phyloP scores from a whole-genome alignment of 306 rosid species.

The Lathyrus aphaca region DNA sequence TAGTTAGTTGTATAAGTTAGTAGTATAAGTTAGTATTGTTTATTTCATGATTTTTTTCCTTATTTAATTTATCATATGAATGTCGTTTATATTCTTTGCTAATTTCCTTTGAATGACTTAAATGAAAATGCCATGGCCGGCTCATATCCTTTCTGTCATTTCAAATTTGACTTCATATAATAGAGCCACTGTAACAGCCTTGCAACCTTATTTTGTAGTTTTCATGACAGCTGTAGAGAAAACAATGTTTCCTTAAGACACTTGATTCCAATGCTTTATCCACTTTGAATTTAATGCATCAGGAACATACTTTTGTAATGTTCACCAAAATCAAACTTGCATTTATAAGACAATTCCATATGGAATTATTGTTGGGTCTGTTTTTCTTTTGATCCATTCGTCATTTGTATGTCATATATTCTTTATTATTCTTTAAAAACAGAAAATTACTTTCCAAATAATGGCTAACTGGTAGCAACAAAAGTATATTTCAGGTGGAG shows the following conservation, averaged over 20 bases:
- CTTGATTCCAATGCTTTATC: not conserved
- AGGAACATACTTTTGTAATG: not conserved
- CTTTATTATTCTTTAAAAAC: too few species aligned
- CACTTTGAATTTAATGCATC: too few species aligned
- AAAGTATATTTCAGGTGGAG: too few species aligned
- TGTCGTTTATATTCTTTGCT: not conserved
- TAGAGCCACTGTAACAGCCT: too few species aligned
- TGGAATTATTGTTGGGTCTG: constrained; percentile 1
- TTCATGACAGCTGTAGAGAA: not conserved
- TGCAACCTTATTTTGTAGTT: not conserved
- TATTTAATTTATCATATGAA: not conserved
- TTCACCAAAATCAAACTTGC: constrained; percentile 19
- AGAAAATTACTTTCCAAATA: too few species aligned
- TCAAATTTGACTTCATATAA: constrained; percentile 11
- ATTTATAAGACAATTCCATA: not conserved
- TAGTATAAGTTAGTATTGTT: too few species aligned
- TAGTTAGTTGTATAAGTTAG: too few species aligned
- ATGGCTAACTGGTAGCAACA: too few species aligned
- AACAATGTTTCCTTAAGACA: not conserved
- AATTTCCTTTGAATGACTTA: constrained; percentile 9
- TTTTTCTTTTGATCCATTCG: too few species aligned
- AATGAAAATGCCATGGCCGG: constrained; percentile 1
- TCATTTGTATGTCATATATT: too few species aligned
- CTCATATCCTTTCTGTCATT: not conserved
- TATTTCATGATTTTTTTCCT: too few species aligned